phyloP scores from a whole-genome alignment of 768 basidiomycete species.

The Termitomyces sp. region DNA sequence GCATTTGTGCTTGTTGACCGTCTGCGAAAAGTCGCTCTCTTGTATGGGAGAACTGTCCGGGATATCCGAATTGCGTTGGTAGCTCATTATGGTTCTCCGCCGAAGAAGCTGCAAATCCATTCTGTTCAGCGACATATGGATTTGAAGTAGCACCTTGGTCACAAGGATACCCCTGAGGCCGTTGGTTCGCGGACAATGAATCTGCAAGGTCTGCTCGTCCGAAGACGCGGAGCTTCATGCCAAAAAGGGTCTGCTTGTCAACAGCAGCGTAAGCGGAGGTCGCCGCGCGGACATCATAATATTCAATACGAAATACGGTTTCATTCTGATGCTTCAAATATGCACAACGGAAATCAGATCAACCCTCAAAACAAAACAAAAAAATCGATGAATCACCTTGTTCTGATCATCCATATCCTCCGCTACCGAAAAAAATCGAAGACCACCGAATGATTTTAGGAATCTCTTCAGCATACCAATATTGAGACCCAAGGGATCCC shows the following conservation, averaged over 20 bases:
- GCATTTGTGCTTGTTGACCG: conserved; percentile 17
- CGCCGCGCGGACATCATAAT: conserved; percentile 59
- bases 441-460: conserved; percentile 28
- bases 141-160: not conserved
- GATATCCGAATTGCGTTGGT: conserved; percentile 16
- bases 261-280: conserved; percentile 44
- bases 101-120: conserved; percentile 3
- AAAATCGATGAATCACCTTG: conserved; percentile 14
- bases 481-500: conserved; percentile 14
- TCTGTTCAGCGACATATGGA: conserved; percentile 1
- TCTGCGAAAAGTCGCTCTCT: conserved; percentile 25
- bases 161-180: not conserved
- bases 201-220: conserved; percentile 18
- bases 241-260: conserved; percentile 42
- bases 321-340: conserved; percentile 7
- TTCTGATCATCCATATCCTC: conserved; percentile 13
- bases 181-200: not conserved
- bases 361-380: not conserved
- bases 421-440: conserved; percentile 22
- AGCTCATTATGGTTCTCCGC: conserved; percentile 7
- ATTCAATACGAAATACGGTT: conserved; percentile 55
- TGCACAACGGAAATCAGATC: not conserved
- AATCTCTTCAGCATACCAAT: conserved; percentile 23
- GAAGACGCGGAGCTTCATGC: conserved; percentile 42
- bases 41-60: conserved; percentile 30